A percentile compares a stretch with the other conserved stretches of the same genome.
Conservation (phyloP, 2,329 filamentous ascomycete species). For the Scedosporium apiospermum region DNA sequence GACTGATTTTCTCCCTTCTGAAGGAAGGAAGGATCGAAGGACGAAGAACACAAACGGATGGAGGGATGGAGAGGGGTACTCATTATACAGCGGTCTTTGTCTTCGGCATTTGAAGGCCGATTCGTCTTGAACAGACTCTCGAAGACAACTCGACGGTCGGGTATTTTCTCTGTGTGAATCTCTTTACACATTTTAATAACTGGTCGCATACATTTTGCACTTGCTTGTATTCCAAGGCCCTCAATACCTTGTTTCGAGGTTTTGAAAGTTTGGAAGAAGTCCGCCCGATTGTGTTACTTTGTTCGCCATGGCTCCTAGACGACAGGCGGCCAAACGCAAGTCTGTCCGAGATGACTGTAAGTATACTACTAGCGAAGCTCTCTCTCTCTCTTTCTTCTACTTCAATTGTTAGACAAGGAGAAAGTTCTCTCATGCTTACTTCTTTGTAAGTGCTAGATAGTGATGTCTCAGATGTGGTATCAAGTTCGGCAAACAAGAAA, state of each 20-base stretch:
- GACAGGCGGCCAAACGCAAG: constrained; percentile 3
- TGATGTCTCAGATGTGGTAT: background rate
- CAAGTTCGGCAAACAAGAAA: constrained; percentile 2
- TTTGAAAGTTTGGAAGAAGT: no score
- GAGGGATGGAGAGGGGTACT: background rate
- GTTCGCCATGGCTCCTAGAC: constrained; percentile 3
- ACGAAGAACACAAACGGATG: background rate
- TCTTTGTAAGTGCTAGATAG: background rate
- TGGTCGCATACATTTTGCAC: no score
- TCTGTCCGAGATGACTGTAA: background rate
- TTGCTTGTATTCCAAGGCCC: no score
- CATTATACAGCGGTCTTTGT: background rate
- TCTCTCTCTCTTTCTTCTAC: background rate
- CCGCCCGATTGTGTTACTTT: constrained; percentile 3
- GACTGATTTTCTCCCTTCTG: background rate
- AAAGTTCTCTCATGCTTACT: background rate
- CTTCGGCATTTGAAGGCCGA: background rate
- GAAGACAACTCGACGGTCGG: no score
- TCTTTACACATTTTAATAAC: no score
- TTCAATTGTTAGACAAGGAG: background rate
- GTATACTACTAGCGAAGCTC: background rate
- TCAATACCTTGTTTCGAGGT: no score
- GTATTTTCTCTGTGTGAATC: no score
- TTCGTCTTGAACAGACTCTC: no score
- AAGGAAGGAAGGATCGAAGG: background rate